Evolutionary conservation across 768 basidiomycete species (phyloP).

Genomic region (Piloderma croceum): DNA sequence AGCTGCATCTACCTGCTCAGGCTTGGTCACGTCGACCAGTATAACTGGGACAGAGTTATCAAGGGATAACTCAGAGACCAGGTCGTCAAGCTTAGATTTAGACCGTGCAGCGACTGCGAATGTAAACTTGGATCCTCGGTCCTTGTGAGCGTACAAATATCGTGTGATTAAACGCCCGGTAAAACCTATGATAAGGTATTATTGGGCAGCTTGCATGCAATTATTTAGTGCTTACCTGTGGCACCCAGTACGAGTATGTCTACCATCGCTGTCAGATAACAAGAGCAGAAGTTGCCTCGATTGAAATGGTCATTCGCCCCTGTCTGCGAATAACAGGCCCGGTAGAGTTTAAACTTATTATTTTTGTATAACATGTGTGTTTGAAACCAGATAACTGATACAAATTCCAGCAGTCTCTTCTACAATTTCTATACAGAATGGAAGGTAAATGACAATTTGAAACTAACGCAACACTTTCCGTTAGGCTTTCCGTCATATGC

Average conservation of each 20-base stretch:
- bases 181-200: slow-evolving; percentile 37
- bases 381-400: too few species aligned
- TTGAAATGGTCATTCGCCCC: too few species aligned
- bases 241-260: slow-evolving; percentile 72
- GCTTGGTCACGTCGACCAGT: slow-evolving; percentile 55
- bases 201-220: neutral
- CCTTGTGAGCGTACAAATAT: slow-evolving; percentile 63
- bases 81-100: slow-evolving; percentile 48
- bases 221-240: slow-evolving; percentile 37
- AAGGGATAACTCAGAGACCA: slow-evolving; percentile 43
- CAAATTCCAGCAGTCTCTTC: too few species aligned
- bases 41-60: slow-evolving; percentile 39
- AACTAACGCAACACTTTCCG: too few species aligned
- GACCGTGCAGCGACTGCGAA: slow-evolving; percentile 71
- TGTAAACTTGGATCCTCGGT: slow-evolving; percentile 48
- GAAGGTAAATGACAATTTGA: too few species aligned
- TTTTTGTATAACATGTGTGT: too few species aligned
- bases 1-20: slow-evolving; percentile 46
- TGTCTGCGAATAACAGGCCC: too few species aligned
- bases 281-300: too few species aligned
- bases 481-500: too few species aligned
- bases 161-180: slow-evolving; percentile 64
- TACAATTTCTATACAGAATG: too few species aligned
- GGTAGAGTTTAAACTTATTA: too few species aligned
- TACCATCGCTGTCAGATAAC: too few species aligned